Evolutionary conservation across 2,329 filamentous ascomycete genomes (phyloP).

Genomic region (Ophiostoma sp.): DNA sequence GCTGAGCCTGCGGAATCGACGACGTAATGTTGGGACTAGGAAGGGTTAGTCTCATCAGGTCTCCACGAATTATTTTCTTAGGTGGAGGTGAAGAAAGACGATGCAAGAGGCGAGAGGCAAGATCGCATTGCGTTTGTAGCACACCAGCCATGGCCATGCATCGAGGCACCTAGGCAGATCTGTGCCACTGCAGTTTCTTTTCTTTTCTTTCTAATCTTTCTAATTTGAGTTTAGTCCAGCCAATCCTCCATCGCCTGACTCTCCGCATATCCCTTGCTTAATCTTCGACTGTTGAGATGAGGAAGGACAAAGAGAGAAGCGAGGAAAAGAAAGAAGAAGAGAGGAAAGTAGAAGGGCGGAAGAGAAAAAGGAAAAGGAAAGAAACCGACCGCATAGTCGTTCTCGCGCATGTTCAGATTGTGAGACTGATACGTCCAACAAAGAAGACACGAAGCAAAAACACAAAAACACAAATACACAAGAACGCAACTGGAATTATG

Average conservation of each 20-base stretch:
- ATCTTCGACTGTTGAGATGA: not conserved
- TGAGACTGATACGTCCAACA: too few species aligned
- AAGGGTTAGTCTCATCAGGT: too few species aligned
- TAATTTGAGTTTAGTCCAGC: not conserved
- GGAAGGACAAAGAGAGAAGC: not conserved
- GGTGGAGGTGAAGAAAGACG: not conserved
- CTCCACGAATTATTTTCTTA: too few species aligned
- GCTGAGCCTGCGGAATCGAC: not conserved
- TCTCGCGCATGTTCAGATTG: too few species aligned
- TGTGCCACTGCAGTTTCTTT: not conserved
- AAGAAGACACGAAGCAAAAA: too few species aligned
- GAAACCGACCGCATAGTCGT: not conserved
- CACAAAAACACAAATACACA: too few species aligned
- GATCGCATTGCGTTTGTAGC: not conserved
- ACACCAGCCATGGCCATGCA: not conserved
- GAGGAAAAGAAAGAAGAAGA: not conserved
- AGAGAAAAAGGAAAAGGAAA: not conserved
- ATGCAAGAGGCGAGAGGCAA: not conserved
- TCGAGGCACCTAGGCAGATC: not conserved
- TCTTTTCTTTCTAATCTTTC: not conserved
- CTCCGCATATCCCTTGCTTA: constrained; percentile 1
- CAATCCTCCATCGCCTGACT: not conserved
- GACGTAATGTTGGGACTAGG: too few species aligned
- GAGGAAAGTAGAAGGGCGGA: not conserved
- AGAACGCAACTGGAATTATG: not conserved